phyloP scores from a whole-genome alignment of 495 filamentous ascomycete genomes.

The Thozetella sp. region DNA sequence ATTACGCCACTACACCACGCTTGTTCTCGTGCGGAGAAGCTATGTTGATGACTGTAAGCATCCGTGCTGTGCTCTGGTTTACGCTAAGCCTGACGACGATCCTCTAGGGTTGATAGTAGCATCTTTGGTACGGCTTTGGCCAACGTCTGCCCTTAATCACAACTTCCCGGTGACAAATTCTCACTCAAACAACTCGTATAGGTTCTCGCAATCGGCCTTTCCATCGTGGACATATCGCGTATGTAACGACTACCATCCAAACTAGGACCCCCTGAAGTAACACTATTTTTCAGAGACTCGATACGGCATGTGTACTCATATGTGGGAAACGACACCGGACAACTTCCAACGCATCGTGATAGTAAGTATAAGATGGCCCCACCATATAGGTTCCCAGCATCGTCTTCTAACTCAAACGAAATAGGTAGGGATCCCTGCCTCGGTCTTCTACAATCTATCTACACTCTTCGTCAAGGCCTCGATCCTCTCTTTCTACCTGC shows the following conservation, averaged over 20 bases:
- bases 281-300: neutral
- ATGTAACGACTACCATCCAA: no score
- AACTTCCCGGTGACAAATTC: no score
- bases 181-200: no score
- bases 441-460: conserved; percentile 19
- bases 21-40: conserved; percentile 18
- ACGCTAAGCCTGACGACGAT: no score
- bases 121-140: no score
- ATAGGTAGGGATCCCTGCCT: conserved; percentile 21
- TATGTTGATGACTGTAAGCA: conserved; percentile 25
- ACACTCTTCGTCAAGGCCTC: conserved; percentile 32
- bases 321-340: conserved; percentile 8
- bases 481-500: conserved; percentile 28
- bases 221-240: no score
- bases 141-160: no score
- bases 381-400: no score
- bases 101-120: conserved; percentile 2
- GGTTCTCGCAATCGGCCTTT: no score
- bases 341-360: conserved; percentile 5
- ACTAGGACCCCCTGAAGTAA: no score
- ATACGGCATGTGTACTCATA: neutral
- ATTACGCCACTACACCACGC: conserved; percentile 18
- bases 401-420: no score
- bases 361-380: no score
- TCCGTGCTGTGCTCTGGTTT: neutral